These are phyloP conservation scores for Odonthalia washingtoniensis DNA, from an alignment of 31 red algal genomes.

Conservation along the genomic window DNA sequence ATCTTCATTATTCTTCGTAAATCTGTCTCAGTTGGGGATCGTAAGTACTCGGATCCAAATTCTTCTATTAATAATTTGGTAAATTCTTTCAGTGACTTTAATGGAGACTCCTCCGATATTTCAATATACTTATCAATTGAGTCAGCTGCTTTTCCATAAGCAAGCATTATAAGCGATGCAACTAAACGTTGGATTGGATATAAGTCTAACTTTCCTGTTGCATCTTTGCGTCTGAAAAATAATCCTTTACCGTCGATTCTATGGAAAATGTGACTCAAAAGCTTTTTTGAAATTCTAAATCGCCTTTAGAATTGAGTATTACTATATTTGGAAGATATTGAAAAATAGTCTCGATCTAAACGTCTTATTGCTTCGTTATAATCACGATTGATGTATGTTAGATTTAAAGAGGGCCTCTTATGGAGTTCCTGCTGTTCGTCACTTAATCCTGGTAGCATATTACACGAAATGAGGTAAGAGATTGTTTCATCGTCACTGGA, in stretches of 20 bases:
- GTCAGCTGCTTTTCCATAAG: not conserved
- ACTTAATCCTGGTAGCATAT: not conserved
- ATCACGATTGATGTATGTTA: not conserved
- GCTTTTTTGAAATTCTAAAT: not conserved
- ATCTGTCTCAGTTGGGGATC: not conserved
- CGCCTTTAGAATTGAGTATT: not conserved
- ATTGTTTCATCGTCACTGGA: not conserved
- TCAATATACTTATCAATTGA: not conserved
- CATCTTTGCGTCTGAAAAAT: not conserved
- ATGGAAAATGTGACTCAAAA: conserved; percentile 9
- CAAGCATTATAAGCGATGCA: not conserved
- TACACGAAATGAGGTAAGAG: not conserved
- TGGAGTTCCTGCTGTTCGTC: not conserved
- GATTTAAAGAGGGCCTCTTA: not conserved
- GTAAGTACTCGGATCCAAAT: conserved; percentile 37
- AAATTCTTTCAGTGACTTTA: conserved; percentile 22
- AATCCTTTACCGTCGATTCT: not conserved
- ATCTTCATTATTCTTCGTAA: conserved; percentile 1
- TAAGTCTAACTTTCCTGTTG: not conserved
- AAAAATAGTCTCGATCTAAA: conserved; percentile 17
- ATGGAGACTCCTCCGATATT: not conserved
- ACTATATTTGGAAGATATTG: not conserved
- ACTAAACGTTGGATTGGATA: not conserved
- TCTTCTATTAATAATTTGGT: not conserved
- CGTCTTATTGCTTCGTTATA: not conserved